Evolutionary conservation across 305 asterid genomes (phyloP), one percentile per base, ranked within the genome.

Genomic region (Fraxinus albicans): DNA sequence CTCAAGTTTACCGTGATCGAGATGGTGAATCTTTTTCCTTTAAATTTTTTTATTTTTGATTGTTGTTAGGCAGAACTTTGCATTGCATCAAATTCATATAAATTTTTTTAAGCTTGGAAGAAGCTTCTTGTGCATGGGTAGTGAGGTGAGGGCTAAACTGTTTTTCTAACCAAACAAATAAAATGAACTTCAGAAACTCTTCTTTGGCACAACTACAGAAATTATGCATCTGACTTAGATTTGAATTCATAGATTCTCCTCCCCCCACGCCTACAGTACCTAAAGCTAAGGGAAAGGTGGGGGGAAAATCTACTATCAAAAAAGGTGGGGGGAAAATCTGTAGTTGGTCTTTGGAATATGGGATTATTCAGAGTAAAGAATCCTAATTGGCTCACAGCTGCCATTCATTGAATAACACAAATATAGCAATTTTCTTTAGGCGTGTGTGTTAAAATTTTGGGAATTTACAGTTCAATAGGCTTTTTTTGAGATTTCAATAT

Each of bases 1-100:
- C 98, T 84, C 91, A 95, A 89, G 98, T 95, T 69, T 95, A 88
- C 67, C 94, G 94, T 6, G 98, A 92, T 29, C 93, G 93, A 33
- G 90, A 88, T 76, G 98, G 98, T 95, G 76, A 87, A 4, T 55
- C 36, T 44, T 1, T 73, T 53, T 79, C 21, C 81, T 77, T 8
- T 31, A 33, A 65, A 79, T 29, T 15, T 19, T 19, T 25, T 17
- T 3, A 33, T 9, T 79, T 67, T 38, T 44, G 0, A 35, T 34
- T 75, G 9, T 27, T 42, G 25, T 19, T 12, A 21, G 36, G 19
- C 74, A 27, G 34, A 63, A 23, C 74, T 12, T 67, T 67, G n/a
- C 33, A 27, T 67, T 63, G 38, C 38, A 12, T 67, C 74, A 67
- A 67, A 29, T 67, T 67, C 25, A 67, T 29, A 6, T 67, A 67